Evolutionary conservation across 345 rosid genomes (phyloP).

Genomic region (Acer negundo): DNA sequence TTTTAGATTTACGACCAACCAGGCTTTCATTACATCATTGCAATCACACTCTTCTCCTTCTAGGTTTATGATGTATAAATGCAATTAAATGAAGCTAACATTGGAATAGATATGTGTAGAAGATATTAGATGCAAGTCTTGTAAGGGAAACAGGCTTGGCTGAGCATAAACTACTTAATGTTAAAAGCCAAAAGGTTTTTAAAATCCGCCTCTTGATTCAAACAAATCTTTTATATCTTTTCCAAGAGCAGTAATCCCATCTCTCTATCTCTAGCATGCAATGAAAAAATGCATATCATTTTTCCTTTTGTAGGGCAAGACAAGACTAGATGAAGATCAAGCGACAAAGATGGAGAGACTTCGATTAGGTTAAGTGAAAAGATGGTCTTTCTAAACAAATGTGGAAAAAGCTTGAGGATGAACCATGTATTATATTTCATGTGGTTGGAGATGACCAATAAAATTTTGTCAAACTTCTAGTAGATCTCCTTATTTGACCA

Average conservation of each 20-base stretch:
- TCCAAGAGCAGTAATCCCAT: slow-evolving; percentile 7
- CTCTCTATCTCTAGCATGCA: slow-evolving; percentile 33
- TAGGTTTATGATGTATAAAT: background rate
- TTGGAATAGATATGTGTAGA: background rate
- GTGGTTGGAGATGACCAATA: slow-evolving; percentile 9
- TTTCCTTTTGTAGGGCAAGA: slow-evolving; percentile 79
- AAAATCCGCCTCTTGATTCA: slow-evolving; percentile 2
- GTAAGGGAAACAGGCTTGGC: background rate
- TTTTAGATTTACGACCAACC: background rate
- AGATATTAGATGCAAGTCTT: background rate
- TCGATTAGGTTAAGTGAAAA: slow-evolving; percentile 25
- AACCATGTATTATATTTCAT: slow-evolving; percentile 11
- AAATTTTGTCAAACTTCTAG: background rate
- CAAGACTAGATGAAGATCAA: slow-evolving; percentile 87
- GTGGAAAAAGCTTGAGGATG: slow-evolving; percentile 14
- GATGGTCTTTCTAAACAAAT: slow-evolving; percentile 21
- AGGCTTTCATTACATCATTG: background rate
- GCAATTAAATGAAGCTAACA: background rate
- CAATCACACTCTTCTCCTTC: background rate
- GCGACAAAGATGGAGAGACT: slow-evolving; percentile 49
- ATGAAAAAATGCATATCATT: slow-evolving; percentile 39
- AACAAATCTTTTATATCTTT: background rate
- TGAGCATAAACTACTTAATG: slow-evolving; percentile 2
- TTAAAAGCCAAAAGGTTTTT: slow-evolving; percentile 1
- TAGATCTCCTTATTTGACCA: background rate